Evolutionary conservation across 352 stramenopile species (phyloP).

Genomic region (Globisporangium apiculatum): DNA sequence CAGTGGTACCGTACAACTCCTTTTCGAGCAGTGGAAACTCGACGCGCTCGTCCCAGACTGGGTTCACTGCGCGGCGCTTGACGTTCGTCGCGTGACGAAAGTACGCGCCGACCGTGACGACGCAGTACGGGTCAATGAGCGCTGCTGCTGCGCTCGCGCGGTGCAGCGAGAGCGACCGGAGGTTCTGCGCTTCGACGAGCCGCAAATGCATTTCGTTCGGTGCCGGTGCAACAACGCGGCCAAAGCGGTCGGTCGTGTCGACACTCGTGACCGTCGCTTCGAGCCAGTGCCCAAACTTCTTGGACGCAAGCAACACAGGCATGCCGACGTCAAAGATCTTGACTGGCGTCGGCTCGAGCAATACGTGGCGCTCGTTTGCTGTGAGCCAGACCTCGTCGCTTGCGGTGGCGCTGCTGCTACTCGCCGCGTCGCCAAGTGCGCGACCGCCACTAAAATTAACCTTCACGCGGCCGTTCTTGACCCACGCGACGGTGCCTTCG

Average conservation of each 20-base stretch:
- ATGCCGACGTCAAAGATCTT: conserved; percentile 41
- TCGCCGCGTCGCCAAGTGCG: neutral
- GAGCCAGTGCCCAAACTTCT: conserved; percentile 41
- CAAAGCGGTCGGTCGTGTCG: conserved; percentile 37
- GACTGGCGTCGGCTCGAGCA: conserved; percentile 42
- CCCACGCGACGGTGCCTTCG: conserved; percentile 49
- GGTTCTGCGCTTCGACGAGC: conserved; percentile 43
- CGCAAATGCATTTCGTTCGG: conserved; percentile 54
- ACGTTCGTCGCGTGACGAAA: conserved; percentile 37
- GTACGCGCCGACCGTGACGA: conserved; percentile 23
- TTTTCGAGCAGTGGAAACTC: conserved; percentile 19
- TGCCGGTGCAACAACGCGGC: conserved; percentile 20
- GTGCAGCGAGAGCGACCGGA: conserved; percentile 22
- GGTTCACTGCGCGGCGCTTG: conserved; percentile 29
- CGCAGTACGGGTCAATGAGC: conserved; percentile 48
- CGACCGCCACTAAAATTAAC: conserved; percentile 44
- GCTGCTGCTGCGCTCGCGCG: conserved; percentile 16
- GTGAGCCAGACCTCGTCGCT: conserved; percentile 38
- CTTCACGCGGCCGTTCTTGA: conserved; percentile 48
- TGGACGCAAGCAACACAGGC: conserved; percentile 40
- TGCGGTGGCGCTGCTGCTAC: conserved; percentile 3
- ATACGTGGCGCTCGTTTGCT: conserved; percentile 28
- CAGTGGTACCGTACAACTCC: conserved; percentile 12
- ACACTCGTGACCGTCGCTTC: conserved; percentile 33
- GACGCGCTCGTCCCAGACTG: conserved; percentile 31